Conservation (phyloP, 768 basidiomycete species). For the Naganishia vaughanmartiniae region DNA sequence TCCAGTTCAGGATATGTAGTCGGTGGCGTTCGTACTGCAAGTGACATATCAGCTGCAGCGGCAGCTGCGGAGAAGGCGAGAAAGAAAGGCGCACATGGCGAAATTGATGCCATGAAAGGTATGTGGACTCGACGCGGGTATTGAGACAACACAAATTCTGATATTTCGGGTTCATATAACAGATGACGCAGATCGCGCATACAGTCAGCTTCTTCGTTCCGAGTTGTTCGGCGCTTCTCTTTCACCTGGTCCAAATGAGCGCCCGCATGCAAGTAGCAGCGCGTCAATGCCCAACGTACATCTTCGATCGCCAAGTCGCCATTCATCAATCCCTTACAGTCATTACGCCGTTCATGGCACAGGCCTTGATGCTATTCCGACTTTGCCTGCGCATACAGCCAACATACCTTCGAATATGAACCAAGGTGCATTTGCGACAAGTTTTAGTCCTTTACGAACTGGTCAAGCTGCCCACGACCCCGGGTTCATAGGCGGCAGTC, state of each 20-base stretch:
- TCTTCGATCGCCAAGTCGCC: constrained; percentile 40
- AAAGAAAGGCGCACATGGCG: constrained; percentile 71
- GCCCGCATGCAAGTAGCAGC: constrained; percentile 66
- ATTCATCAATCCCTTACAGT: constrained; percentile 49
- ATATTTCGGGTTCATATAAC: background rate
- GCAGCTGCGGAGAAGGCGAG: constrained; percentile 64
- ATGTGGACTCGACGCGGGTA: background rate
- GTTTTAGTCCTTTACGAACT: constrained; percentile 41
- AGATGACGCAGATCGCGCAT: constrained; percentile 57
- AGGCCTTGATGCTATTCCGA: constrained; percentile 39
- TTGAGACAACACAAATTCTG: background rate
- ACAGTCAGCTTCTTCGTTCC: constrained; percentile 53
- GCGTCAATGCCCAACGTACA: constrained; percentile 62
- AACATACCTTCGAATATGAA: constrained; percentile 41
- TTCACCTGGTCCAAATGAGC: constrained; percentile 35
- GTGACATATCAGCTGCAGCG: constrained; percentile 14
- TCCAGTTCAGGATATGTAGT: constrained; percentile 24
- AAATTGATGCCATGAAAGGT: constrained; percentile 34
- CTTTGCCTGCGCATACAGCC: constrained; percentile 45
- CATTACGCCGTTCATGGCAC: constrained; percentile 31
- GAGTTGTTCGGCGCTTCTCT: constrained; percentile 52
- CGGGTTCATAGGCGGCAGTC: constrained; percentile 28
- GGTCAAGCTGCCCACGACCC: constrained; percentile 15
- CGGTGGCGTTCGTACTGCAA: constrained; percentile 12
- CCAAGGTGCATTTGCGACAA: constrained; percentile 44